Base-by-base conservation (phyloP, 2,329 filamentous ascomycete genomes). In the Exutisphaerella laricina region DNA sequence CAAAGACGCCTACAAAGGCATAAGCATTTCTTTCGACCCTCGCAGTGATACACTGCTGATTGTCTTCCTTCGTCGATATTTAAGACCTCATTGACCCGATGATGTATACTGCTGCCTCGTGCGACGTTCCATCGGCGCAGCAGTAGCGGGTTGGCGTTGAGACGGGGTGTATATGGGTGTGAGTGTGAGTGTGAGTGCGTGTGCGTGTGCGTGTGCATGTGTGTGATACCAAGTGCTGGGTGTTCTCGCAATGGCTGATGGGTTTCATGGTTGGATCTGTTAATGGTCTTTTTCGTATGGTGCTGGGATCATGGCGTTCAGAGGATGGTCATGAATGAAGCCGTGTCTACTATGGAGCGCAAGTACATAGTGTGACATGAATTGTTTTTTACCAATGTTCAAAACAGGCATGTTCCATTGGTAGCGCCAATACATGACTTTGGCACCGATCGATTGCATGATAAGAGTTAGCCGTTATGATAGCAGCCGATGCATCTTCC, bases 1-100 rank as follows among this genome's bases (percentile, higher is more conserved):
- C 71, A 60, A 63, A 66, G 14, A 69, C 58, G 26, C 53, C 59
- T 20, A 59, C 60, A 51, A 59, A 57, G 57, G 33, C 33, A 23
- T 35, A 23, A 35, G 20, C 20, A 20, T 17, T 35, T n/a, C n/a
- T n/a, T n/a, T n/a, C n/a, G n/a, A n/a, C n/a, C n/a, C n/a, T n/a
- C n/a, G n/a, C n/a, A n/a, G n/a, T n/a, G n/a, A n/a, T n/a, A n/a
- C n/a, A n/a, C 18, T 23, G 21, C 16, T 31, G 12, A 14, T 25
- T 40, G 21, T 10, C 32, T 13, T 32, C 23, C 38, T 40, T 30
- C 28, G 28, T 22, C 23, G 38, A 31, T 40, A 12, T 14, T 35
- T 23, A 14, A 31, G 18, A 26, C 20, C 37, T 18, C 20, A 21
- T 21, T 3, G 23, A 21, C 26, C 37, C 22, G 22, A 37, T 41